These are phyloP conservation scores for Wickerhamiella kurtzmanii DNA, from an alignment of 805 yeast genomes.

Conservation along the genomic window DNA sequence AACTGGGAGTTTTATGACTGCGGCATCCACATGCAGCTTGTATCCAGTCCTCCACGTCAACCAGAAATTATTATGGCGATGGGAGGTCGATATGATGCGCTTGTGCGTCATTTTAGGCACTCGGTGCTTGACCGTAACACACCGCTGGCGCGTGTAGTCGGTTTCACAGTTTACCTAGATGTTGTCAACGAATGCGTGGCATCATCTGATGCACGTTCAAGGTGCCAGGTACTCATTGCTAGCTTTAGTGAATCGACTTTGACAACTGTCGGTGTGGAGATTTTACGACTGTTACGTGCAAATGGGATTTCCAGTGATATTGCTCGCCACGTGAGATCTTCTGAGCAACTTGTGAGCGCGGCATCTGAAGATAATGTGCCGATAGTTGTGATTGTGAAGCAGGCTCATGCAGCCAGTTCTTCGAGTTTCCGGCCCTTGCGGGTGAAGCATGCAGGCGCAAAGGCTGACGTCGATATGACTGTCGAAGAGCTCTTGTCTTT, in stretches of 20 bases:
- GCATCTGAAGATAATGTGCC: conserved; percentile 61
- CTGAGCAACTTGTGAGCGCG: conserved; percentile 51
- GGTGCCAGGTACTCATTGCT: conserved; percentile 75
- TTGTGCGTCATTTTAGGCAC: conserved; percentile 55
- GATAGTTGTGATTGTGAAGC: conserved; percentile 69
- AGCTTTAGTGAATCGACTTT: conserved; percentile 47
- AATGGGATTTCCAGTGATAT: conserved; percentile 69
- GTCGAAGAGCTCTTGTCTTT: conserved; percentile 47
- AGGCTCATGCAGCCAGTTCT: conserved; percentile 31
- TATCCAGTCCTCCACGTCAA: conserved; percentile 26
- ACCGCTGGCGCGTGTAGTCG: conserved; percentile 54
- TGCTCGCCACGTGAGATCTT: conserved; percentile 24
- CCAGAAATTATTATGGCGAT: conserved; percentile 46
- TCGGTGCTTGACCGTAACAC: conserved; percentile 28
- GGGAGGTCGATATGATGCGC: conserved; percentile 84
- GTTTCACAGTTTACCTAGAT: conserved; percentile 73
- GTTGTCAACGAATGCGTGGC: conserved; percentile 31
- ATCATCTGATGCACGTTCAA: conserved; percentile 27
- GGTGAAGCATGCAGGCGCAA: conserved; percentile 46
- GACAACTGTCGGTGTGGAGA: conserved; percentile 47
- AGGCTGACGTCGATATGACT: conserved; percentile 60
- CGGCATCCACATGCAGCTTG: conserved; percentile 81
- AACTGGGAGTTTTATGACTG: conserved; percentile 49
- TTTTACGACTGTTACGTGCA: conserved; percentile 58
- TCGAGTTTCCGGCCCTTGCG: conserved; percentile 62